A percentile compares a stretch with the other conserved stretches of the same genome.
Evolutionary conservation across 2,329 filamentous ascomycete genomes (phyloP).

Genomic region (Colletotrichum sp.): DNA sequence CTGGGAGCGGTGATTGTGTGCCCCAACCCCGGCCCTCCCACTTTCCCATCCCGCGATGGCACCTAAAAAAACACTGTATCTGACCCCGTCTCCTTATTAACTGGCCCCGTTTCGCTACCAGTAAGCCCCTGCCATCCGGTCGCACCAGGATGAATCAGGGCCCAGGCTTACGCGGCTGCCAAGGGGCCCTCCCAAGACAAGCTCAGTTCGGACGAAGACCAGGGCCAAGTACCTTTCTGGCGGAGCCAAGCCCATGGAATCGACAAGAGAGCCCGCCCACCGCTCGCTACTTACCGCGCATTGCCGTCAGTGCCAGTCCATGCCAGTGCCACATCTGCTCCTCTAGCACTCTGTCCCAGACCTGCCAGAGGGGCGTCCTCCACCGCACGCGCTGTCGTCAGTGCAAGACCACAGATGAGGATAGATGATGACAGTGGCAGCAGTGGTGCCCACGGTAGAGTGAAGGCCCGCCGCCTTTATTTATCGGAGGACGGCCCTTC

Average conservation of each 20-base stretch:
- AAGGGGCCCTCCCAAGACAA: slow-evolving; percentile 11
- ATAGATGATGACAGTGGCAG: neutral
- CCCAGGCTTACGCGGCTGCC: slow-evolving; percentile 21
- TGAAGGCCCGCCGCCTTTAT: neutral
- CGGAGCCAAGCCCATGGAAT: neutral
- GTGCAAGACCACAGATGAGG: neutral
- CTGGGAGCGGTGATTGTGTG: neutral
- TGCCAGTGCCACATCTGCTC: neutral
- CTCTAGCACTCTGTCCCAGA: neutral
- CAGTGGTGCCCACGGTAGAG: neutral
- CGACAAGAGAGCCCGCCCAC: neutral
- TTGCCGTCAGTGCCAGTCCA: neutral
- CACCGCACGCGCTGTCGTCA: neutral
- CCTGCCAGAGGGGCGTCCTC: neutral
- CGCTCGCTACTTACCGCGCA: neutral
- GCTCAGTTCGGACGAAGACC: slow-evolving; percentile 6
- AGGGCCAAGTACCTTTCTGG: neutral
- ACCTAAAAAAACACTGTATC: slow-evolving; percentile 1
- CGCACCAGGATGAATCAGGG: slow-evolving; percentile 20
- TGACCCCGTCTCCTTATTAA: slow-evolving; percentile 3
- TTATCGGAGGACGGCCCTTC: neutral
- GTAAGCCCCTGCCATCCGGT: slow-evolving; percentile 10
- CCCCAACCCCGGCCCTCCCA: neutral
- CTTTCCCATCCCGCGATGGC: slow-evolving; percentile 10
- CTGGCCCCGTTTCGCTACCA: neutral